phyloP scores from a whole-genome alignment of 208 protist genomes.

The Crithidia sp. region DNA sequence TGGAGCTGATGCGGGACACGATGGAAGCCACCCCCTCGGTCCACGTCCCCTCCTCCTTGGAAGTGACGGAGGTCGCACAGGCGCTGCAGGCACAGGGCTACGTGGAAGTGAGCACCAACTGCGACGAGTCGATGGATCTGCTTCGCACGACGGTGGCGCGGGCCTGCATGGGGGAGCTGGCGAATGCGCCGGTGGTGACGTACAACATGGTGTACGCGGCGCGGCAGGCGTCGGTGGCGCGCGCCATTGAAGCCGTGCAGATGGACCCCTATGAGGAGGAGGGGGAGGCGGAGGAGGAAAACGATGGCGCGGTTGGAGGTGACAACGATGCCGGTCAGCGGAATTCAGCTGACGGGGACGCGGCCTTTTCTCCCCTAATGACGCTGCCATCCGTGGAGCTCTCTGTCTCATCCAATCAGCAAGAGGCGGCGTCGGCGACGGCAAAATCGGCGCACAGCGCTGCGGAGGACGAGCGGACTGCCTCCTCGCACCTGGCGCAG shows the following conservation, averaged over 20 bases:
- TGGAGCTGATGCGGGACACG: constrained; percentile 43
- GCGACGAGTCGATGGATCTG: constrained; percentile 36
- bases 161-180: constrained; percentile 56
- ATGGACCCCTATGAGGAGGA: constrained; percentile 8
- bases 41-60: constrained; percentile 23
- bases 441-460: too few relatives aligned
- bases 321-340: too few relatives aligned
- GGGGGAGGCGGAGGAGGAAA: not conserved
- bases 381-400: too few relatives aligned
- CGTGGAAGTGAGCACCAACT: constrained; percentile 43
- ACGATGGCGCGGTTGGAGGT: not conserved
- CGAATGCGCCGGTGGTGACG: constrained; percentile 28
- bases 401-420: too few relatives aligned
- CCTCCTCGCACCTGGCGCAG: too few relatives aligned
- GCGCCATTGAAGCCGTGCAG: constrained; percentile 24
- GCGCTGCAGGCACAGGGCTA: constrained; percentile 49
- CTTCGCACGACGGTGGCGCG: constrained; percentile 53
- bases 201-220: constrained; percentile 12
- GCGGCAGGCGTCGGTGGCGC: constrained; percentile 23
- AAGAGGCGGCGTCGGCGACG: too few relatives aligned
- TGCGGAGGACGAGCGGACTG: too few relatives aligned
- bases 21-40: constrained; percentile 42
- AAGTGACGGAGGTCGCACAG: constrained; percentile 45
- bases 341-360: too few relatives aligned
- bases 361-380: too few relatives aligned